A percentile compares a stretch with the other conserved stretches of the same genome.
Evolutionary conservation across 768 basidiomycete species (phyloP).

Genomic region (Russula vinacea): DNA sequence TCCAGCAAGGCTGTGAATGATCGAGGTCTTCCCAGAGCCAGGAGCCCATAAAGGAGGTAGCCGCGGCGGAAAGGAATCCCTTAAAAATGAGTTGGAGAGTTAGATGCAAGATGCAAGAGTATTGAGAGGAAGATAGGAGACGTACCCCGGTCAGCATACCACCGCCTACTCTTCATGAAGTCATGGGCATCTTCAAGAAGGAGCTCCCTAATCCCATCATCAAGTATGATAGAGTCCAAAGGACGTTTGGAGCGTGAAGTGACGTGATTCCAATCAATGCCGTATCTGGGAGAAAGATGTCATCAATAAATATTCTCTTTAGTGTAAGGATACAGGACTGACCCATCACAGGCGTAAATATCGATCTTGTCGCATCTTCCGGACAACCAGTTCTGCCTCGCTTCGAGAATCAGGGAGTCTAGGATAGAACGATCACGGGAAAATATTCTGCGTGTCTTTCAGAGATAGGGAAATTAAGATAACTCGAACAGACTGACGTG

Average conservation of each 20-base stretch:
- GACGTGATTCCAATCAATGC: conserved; percentile 51
- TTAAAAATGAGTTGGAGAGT: conserved; percentile 11
- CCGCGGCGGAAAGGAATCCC: conserved; percentile 76
- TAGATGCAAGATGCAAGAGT: not conserved
- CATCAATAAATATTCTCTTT: not conserved
- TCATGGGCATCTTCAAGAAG: conserved; percentile 67
- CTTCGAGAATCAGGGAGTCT: conserved; percentile 26
- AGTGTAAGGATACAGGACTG: conserved; percentile 10
- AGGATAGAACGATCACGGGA: conserved; percentile 26
- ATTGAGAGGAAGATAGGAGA: not conserved
- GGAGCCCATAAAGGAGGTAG: conserved; percentile 76
- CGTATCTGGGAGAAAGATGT: conserved; percentile 13
- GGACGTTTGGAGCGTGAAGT: conserved; percentile 62
- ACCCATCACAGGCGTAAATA: conserved; percentile 51
- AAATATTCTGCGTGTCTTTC: conserved; percentile 10
- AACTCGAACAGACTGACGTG: conserved; percentile 38
- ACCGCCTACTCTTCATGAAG: conserved; percentile 62
- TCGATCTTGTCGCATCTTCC: conserved; percentile 23
- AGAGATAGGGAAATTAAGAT: not conserved
- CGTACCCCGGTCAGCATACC: conserved; percentile 68
- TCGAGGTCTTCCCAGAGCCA: conserved; percentile 74
- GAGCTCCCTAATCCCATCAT: conserved; percentile 62
- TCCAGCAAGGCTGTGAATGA: conserved; percentile 75
- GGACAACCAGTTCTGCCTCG: conserved; percentile 21
- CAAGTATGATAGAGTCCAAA: conserved; percentile 63